Evolutionary conservation across 2,329 filamentous ascomycete genomes (phyloP), one percentile per base, ranked within the genome.

Genomic region (Aaosphaeria arxii): DNA sequence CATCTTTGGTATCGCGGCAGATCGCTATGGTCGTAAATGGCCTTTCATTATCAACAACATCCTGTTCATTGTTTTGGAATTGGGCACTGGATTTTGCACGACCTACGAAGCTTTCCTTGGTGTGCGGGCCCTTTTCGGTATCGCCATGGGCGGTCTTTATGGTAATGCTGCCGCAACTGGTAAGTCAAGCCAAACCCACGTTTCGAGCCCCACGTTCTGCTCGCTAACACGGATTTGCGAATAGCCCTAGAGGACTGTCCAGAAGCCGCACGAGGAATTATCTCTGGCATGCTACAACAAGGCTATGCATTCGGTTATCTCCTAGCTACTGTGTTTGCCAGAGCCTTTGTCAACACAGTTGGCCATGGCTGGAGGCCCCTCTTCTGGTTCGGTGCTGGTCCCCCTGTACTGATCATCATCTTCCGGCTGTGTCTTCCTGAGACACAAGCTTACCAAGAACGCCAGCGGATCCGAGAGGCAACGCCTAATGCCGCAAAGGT

Each of bases 331-430:
- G 78, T 79, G 7, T 82, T 83, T 58, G 73, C 70, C 0, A 65
- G 75, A 39, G 89, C 77, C 4, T 78, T 94, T 5, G 82, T 91
- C 43, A 74, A 88, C 67, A 94, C 89, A 1, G 92, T 89, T 0
- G 69, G 83, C 1, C 86, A 95, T 63, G 84, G 80, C 45, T 96
- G 91, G 91, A 79, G 91, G 6, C 89, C 90, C 0, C 76, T 95
- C 0, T 95, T 85, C 76, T 96, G 91, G 90, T 95, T 95, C 67
- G 90, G 86, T 9, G 89, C 90, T 5, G 81, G 85, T 35, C 88
- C 89, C 0, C 91, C 91, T 0, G 78, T 91, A 2, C 69, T 95
- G 31, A 86, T 95, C 70, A 95, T 95, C 63, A 62, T 84, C 46
- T 90, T 88, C 76, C 86, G 91, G 32, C 74, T 92, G 24, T 83